phyloP scores from a whole-genome alignment of 495 filamentous ascomycete genomes.

The Hypoxylon trugodes region DNA sequence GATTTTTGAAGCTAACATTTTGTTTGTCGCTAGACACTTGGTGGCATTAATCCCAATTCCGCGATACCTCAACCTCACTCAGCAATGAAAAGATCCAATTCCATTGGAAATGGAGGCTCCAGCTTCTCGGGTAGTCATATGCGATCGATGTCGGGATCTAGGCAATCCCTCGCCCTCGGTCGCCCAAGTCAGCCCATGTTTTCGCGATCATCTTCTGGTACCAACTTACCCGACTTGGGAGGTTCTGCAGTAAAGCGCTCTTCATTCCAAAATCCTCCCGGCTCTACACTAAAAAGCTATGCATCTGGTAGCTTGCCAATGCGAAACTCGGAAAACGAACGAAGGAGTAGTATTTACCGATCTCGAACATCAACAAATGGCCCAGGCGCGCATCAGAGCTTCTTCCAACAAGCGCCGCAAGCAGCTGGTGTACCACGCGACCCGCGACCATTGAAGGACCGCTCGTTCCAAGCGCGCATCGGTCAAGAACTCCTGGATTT shows the following conservation, averaged over 20 bases:
- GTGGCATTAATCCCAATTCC: conserved; percentile 77
- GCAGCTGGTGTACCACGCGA: conserved; percentile 83
- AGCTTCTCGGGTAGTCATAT: conserved; percentile 73
- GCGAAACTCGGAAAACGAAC: conserved; percentile 62
- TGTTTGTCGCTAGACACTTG: conserved; percentile 70
- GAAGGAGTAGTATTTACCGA: conserved; percentile 89
- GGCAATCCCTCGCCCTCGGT: conserved; percentile 81
- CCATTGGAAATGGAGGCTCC: conserved; percentile 70
- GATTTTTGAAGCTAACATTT: conserved; percentile 34
- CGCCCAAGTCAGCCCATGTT: conserved; percentile 87
- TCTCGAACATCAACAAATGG: conserved; percentile 65
- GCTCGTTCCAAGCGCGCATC: conserved; percentile 79
- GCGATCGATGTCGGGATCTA: conserved; percentile 80
- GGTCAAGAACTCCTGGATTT: conserved; percentile 92
- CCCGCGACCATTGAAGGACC: conserved; percentile 87
- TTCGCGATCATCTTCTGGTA: conserved; percentile 80
- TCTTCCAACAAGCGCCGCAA: conserved; percentile 85
- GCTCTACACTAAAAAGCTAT: conserved; percentile 59
- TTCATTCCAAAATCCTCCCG: conserved; percentile 81
- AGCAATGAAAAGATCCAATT: conserved; percentile 92
- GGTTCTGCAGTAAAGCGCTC: conserved; percentile 87
- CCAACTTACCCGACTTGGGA: conserved; percentile 76
- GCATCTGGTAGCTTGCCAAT: conserved; percentile 52
- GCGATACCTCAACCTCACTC: conserved; percentile 90
- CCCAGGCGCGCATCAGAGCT: conserved; percentile 75